A percentile compares a stretch with the other conserved stretches of the same genome.
Conservation (phyloP, 257 asterid species). For the Rhazya stricta region DNA sequence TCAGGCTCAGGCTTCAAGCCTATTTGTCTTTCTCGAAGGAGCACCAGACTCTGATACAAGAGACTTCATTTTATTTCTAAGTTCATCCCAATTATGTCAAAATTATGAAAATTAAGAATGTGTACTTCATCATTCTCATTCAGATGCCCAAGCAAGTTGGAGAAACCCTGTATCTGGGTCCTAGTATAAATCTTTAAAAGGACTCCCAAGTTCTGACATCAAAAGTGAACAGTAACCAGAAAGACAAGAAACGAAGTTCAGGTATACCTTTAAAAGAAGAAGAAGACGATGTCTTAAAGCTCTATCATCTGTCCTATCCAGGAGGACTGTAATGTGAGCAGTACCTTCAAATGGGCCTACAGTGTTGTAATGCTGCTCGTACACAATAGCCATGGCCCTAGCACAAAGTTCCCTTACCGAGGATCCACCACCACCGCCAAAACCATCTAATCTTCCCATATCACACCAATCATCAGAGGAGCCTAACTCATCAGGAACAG, state of each 20-base stretch:
- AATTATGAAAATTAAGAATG: background rate
- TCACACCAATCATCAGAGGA: constrained; percentile 99
- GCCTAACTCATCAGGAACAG: constrained; percentile 97
- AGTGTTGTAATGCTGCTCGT: constrained; percentile 75
- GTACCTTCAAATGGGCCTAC: constrained; percentile 96
- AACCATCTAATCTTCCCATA: constrained; percentile 97
- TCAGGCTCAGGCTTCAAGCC: background rate
- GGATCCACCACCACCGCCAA: constrained; percentile 99
- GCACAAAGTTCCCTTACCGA: constrained; percentile 99
- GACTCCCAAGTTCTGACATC: background rate
- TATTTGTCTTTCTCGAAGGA: too few relatives aligned
- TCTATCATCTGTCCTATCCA: constrained; percentile 98
- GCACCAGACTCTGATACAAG: background rate
- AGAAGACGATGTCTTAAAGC: constrained; percentile 98
- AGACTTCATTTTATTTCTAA: background rate
- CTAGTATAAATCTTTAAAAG: background rate
- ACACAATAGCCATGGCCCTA: constrained; percentile 98
- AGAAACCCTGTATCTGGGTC: background rate
- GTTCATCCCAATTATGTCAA: background rate
- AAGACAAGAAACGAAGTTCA: background rate
- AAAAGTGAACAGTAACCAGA: background rate
- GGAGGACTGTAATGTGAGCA: constrained; percentile 86
- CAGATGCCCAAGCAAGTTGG: background rate
- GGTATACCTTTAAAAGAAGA: constrained; percentile 80
- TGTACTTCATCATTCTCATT: background rate